These are phyloP conservation scores for Talaromyces ruber DNA, from an alignment of 495 filamentous ascomycete species.

Conservation along the genomic window DNA sequence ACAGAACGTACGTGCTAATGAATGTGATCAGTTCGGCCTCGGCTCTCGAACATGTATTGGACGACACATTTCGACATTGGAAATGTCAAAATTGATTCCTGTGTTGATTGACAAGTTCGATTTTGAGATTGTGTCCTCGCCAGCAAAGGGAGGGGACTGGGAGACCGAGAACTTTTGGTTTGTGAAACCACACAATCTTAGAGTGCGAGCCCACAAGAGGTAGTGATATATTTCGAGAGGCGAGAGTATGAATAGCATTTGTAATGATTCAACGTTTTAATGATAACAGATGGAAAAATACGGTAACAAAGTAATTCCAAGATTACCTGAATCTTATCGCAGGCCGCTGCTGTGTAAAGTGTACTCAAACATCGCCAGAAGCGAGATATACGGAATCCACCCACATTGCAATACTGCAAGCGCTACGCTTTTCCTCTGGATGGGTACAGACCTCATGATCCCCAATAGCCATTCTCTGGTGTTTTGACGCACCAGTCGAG, in stretches of 20 bases:
- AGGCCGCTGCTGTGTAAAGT: too few relatives aligned
- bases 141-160: conserved; percentile 21
- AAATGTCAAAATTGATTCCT: conserved; percentile 39
- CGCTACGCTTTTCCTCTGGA: too few relatives aligned
- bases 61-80: conserved; percentile 38
- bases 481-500: too few relatives aligned
- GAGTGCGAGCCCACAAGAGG: conserved; percentile 2
- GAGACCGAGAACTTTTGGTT: conserved; percentile 40
- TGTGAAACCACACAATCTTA: conserved; percentile 33
- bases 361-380: too few relatives aligned
- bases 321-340: neutral
- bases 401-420: too few relatives aligned
- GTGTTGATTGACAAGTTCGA: conserved; percentile 22
- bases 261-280: neutral
- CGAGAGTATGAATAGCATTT: neutral
- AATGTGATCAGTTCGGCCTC: conserved; percentile 18
- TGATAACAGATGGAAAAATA: neutral
- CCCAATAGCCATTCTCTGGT: too few relatives aligned
- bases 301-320: neutral
- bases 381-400: too few relatives aligned
- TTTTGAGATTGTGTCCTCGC: conserved; percentile 29
- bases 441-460: too few relatives aligned
- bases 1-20: too few relatives aligned
- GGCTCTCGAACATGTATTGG: conserved; percentile 39
- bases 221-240: too few relatives aligned